Percentiles rank a stretch among this genome's conserved stretches.
Conservation (phyloP, 1,284 basidiomycete species). For the Malassezia nana region DNA sequence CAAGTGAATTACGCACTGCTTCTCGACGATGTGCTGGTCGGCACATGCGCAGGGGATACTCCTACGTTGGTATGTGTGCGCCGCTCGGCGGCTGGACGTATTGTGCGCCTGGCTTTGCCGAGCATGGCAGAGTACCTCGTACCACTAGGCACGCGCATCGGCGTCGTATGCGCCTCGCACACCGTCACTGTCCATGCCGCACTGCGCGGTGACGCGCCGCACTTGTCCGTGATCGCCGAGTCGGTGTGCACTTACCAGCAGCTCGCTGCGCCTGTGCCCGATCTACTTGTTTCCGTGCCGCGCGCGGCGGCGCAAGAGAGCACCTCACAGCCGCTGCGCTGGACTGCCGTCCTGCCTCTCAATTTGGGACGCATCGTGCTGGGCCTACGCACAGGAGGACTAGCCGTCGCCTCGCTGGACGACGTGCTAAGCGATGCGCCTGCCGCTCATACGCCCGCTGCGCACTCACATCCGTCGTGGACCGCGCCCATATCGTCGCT, state of each 20-base stretch:
- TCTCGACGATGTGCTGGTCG: background rate
- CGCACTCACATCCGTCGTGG: slow-evolving; percentile 3
- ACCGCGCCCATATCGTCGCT: slow-evolving; percentile 3
- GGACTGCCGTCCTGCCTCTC: slow-evolving; percentile 2
- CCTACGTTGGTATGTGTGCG: background rate
- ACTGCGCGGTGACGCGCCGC: background rate
- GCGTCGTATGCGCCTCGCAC: background rate
- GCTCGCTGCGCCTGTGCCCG: background rate
- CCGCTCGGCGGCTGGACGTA: background rate
- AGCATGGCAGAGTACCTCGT: background rate
- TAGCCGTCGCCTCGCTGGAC: background rate
- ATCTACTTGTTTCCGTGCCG: background rate
- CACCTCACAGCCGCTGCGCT: background rate
- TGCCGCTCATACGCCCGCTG: background rate
- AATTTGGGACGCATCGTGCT: background rate
- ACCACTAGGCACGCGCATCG: background rate
- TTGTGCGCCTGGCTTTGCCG: background rate
- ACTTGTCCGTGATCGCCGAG: background rate
- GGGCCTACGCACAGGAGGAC: background rate
- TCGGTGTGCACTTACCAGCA: background rate
- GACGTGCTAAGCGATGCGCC: background rate
- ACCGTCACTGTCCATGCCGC: background rate
- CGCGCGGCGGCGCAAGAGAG: background rate
- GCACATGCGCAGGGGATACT: background rate
- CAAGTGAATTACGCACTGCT: background rate